Evolutionary conservation across 495 filamentous ascomycete species (phyloP).

Genomic region (Tirmania nivea): DNA sequence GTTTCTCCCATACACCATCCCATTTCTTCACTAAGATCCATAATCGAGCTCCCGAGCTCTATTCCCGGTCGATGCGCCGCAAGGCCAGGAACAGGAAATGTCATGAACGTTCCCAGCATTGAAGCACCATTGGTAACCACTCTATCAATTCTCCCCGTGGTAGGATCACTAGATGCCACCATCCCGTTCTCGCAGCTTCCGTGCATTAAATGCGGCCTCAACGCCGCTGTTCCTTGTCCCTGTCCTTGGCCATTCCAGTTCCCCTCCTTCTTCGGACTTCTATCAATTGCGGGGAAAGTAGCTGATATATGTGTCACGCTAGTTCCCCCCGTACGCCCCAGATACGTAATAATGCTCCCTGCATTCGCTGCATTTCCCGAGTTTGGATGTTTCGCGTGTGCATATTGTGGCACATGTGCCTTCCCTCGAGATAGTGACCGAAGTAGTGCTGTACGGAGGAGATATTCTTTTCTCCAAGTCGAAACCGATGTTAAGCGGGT

Average conservation of each 20-base stretch:
- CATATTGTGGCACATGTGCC: not conserved
- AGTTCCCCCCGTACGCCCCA: conserved; percentile 6
- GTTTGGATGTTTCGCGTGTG: not conserved
- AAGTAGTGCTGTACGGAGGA: conserved; percentile 16
- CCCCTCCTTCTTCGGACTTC: not conserved
- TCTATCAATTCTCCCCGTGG: conserved; percentile 5
- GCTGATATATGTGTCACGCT: conserved; percentile 17
- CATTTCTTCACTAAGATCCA: conserved; percentile 17
- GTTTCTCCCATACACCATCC: conserved; percentile 17
- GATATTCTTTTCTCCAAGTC: conserved; percentile 19
- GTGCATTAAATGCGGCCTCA: conserved; percentile 6
- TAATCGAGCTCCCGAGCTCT: conserved; percentile 7
- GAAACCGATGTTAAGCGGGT: conserved; percentile 7
- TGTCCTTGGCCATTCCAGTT: too few species aligned
- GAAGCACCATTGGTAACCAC: not conserved
- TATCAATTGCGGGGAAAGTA: conserved; percentile 10
- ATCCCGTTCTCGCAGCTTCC: conserved; percentile 7
- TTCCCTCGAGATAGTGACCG: conserved; percentile 11
- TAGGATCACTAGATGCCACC: conserved; percentile 15
- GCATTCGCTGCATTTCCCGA: conserved; percentile 4
- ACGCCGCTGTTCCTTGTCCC: not conserved
- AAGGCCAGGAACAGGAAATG: not conserved
- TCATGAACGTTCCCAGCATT: not conserved
- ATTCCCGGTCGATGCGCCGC: not conserved
- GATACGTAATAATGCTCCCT: conserved; percentile 13